A percentile compares a stretch with the other conserved stretches of the same genome.
These are phyloP conservation scores for Pistacia vera DNA, from an alignment of 345 rosid species.

Conservation along the genomic window DNA sequence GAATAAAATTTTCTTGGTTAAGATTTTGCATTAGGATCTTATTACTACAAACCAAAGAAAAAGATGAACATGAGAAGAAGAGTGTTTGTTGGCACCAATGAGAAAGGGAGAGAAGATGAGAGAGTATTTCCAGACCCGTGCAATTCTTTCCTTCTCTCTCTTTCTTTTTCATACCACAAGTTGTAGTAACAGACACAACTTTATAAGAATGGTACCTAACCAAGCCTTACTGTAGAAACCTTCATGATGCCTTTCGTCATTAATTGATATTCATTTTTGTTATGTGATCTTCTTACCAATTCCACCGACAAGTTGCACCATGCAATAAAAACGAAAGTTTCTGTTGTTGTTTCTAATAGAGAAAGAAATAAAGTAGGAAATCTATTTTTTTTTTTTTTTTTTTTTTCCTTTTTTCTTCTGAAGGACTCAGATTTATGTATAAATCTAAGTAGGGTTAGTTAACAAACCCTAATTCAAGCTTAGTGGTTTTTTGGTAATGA, in stretches of 20 bases:
- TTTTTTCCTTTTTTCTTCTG: background rate
- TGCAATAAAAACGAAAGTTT: slow-evolving; percentile 24
- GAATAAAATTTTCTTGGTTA: background rate
- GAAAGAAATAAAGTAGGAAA: background rate
- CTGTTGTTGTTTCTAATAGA: background rate
- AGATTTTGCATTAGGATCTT: background rate
- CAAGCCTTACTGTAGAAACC: slow-evolving; percentile 48
- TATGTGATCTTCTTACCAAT: slow-evolving; percentile 7
- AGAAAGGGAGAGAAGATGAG: slow-evolving; percentile 22
- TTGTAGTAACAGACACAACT: slow-evolving; percentile 54
- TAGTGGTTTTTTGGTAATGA: slow-evolving; percentile 3
- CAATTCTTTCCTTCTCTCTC: slow-evolving; percentile 17
- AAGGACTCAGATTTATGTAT: background rate
- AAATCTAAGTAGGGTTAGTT: slow-evolving; percentile 1
- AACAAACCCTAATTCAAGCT: slow-evolving; percentile 18
- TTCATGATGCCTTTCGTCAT: slow-evolving; percentile 36
- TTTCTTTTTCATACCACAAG: slow-evolving; percentile 22
- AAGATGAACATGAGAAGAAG: slow-evolving; percentile 30
- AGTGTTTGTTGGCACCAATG: slow-evolving; percentile 10
- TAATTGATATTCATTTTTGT: slow-evolving; percentile 23
- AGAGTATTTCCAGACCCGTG: slow-evolving; percentile 21
- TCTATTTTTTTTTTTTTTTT: background rate
- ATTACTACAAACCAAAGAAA: slow-evolving; percentile 33
- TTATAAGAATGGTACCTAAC: slow-evolving; percentile 56
- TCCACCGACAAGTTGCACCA: slow-evolving; percentile 27